Conservation (phyloP, 139 green algal species). For the Coelastrella sp. region DNA sequence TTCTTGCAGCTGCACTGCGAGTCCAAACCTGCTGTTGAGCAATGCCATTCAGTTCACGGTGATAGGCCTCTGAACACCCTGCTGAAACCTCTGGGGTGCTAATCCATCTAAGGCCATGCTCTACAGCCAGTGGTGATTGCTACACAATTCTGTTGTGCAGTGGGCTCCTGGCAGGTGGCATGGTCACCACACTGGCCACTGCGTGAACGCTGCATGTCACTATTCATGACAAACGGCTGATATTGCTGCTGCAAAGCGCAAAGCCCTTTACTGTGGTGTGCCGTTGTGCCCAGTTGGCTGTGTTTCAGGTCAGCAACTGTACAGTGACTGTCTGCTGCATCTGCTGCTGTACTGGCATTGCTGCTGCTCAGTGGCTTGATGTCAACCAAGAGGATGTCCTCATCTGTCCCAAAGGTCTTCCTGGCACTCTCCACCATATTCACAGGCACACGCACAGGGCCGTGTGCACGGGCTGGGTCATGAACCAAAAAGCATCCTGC, state of each 20-base stretch:
- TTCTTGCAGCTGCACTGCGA: neutral
- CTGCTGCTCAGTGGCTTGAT: neutral
- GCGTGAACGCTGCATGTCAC: no score
- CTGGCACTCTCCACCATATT: constrained; percentile 66
- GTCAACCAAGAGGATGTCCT: constrained; percentile 77
- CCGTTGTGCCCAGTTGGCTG: neutral
- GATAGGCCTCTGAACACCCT: neutral
- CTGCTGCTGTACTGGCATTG: neutral
- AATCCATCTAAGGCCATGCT: no score
- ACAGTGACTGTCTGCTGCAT: neutral
- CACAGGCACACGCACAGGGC: constrained; percentile 43
- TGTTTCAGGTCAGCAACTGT: neutral
- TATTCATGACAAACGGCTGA: no score
- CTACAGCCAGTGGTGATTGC: no score
- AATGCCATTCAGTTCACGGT: neutral
- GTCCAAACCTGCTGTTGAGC: neutral
- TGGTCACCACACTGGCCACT: no score
- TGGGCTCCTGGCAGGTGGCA: no score
- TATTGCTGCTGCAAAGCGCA: neutral
- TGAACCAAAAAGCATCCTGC: constrained; percentile 58
- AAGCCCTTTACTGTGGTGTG: neutral
- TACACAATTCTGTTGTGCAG: no score
- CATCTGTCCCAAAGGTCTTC: constrained; percentile 78
- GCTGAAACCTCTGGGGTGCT: neutral
- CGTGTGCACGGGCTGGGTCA: constrained; percentile 63